Percentiles rank a stretch among this genome's conserved stretches.
These are phyloP conservation scores for Sporothrix inflata DNA, from an alignment of 2,329 filamentous ascomycete genomes.

Conservation along the genomic window DNA sequence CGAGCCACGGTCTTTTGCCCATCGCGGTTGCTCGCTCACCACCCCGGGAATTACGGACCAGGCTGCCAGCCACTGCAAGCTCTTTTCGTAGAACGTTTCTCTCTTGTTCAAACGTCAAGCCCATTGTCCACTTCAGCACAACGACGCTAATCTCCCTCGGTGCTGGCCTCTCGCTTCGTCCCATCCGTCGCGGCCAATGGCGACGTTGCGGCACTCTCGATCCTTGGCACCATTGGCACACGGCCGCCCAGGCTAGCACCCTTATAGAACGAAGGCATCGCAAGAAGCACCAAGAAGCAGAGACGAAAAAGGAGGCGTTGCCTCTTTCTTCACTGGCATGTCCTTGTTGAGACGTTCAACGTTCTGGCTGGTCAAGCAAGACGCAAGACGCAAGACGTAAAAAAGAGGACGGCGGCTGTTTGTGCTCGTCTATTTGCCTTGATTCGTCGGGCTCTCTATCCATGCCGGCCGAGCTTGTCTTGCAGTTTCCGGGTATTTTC, in stretches of 20 bases:
- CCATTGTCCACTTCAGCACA: neutral
- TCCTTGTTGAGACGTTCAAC: neutral
- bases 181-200: slow-evolving; percentile 27
- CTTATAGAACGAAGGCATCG: neutral
- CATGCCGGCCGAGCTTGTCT: slow-evolving; percentile 3
- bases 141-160: slow-evolving; percentile 29
- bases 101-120: neutral
- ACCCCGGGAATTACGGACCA: slow-evolving; percentile 1
- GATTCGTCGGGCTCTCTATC: neutral
- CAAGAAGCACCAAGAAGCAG: neutral
- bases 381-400: neutral
- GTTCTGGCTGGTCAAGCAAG: slow-evolving; percentile 9
- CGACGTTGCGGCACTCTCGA: slow-evolving; percentile 20
- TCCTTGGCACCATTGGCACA: slow-evolving; percentile 22
- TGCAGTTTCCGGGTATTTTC: neutral
- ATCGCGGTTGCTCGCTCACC: neutral
- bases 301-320: neutral
- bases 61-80: neutral
- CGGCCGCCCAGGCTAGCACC: neutral
- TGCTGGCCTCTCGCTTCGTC: slow-evolving; percentile 28
- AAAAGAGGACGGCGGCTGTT: neutral
- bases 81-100: neutral
- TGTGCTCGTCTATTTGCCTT: slow-evolving; percentile 5
- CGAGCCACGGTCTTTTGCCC: slow-evolving; percentile 14
- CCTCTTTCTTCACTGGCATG: neutral